A percentile compares a stretch with the other conserved stretches of the same genome.
Evolutionary conservation across 805 yeast species (phyloP).

Genomic region (Saturnispora dispora): DNA sequence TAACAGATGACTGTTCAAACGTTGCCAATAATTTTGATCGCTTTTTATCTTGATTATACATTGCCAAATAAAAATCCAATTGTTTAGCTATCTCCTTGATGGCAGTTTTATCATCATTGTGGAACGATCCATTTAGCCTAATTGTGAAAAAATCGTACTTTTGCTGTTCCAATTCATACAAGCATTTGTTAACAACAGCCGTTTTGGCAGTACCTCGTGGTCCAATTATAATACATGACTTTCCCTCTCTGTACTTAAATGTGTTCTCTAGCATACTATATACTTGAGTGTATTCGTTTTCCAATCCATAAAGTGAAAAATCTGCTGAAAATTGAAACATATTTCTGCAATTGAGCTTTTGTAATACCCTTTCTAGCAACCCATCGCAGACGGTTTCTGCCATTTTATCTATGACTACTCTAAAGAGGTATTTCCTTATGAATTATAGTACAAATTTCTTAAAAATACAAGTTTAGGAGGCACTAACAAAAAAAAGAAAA

Average conservation of each 20-base stretch:
- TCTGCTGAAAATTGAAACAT: slow-evolving; percentile 8
- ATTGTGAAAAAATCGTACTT: slow-evolving; percentile 52
- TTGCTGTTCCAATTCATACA: slow-evolving; percentile 35
- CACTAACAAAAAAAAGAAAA: not conserved
- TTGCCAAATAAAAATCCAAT: slow-evolving; percentile 39
- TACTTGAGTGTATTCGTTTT: slow-evolving; percentile 39
- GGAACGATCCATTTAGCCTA: slow-evolving; percentile 59
- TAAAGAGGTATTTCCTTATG: too few species aligned
- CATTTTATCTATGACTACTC: not conserved
- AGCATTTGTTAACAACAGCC: slow-evolving; percentile 46
- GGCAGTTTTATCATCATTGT: slow-evolving; percentile 68
- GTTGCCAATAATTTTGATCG: slow-evolving; percentile 8
- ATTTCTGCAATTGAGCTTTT: slow-evolving; percentile 17
- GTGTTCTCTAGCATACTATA: slow-evolving; percentile 54
- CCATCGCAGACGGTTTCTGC: not conserved
- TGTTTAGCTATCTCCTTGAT: slow-evolving; percentile 81
- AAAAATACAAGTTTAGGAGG: not conserved
- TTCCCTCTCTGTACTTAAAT: slow-evolving; percentile 61
- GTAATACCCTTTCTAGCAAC: slow-evolving; percentile 7
- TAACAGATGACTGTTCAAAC: slow-evolving; percentile 45
- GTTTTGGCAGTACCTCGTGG: slow-evolving; percentile 76
- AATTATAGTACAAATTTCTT: not conserved
- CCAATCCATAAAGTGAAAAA: slow-evolving; percentile 28
- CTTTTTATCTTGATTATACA: slow-evolving; percentile 14
- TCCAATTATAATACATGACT: slow-evolving; percentile 73